Evolutionary conservation across 2,329 filamentous ascomycete genomes (phyloP), one percentile per base, ranked within the genome.

Genomic region (Didymella keratinophila): DNA sequence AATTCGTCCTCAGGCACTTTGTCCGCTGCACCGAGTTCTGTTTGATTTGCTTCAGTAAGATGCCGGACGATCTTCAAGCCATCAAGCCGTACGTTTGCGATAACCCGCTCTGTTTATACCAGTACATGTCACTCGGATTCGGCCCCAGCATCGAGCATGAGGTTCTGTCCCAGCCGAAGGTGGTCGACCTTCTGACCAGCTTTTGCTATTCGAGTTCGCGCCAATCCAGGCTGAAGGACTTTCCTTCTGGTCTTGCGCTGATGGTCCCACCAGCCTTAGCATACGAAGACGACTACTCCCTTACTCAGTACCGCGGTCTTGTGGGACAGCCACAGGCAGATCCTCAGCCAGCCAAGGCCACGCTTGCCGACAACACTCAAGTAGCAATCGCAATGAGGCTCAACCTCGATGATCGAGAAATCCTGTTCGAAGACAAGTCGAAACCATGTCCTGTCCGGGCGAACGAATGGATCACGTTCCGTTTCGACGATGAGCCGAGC

Each of bases 121-220:
- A 97, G 71, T 96, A 95, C 78, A 90, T 96, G 83, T 83, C 86
- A 16, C 81, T 96, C n/a, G 92, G 92, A 0, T 89, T 97, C 69
- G 93, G 93, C 0, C 90, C 91, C 1, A 92, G 87, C 67, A 87
- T 96, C 55, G 93, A 97, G 72, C 87, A 93, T 71, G 92, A 97
- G 70, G 90, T 97, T 21, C 71, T 90, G 25, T 85, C 86, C 12
- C 90, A 93, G 71, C 91, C 92, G 1, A 86, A 88, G 55, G 92
- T 96, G 0, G 90, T 96, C 12, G 93, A 97, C 71, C 81, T 97
- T 2, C 83, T 97, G 0, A 78, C 96, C 45, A 93, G 87, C 74
- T 91, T 97, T 71, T 93, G 92, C 73, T 95, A 93, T 70, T 71
- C 79, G 12, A 85, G 87, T 45, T 81, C 87, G 6, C 66, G 64